Evolutionary conservation across 495 filamentous ascomycete species (phyloP), one percentile per base, ranked within the genome.

Genomic region (Xylaria acuta): DNA sequence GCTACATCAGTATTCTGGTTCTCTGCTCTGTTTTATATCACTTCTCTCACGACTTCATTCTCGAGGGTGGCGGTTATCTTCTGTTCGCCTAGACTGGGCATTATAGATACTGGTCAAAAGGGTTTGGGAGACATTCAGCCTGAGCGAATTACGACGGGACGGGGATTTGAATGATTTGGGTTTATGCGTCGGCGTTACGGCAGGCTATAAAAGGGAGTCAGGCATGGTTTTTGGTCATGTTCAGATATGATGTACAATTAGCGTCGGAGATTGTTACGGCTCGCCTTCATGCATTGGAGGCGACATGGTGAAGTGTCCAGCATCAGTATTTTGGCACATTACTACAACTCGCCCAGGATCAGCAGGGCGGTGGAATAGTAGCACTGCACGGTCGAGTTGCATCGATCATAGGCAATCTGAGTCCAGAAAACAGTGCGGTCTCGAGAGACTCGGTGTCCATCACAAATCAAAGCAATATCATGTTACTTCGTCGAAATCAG

Each of bases 101-200:
- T 67, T 70, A 67, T 72, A 69, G 74, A 69, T 56, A 71, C 49
- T 70, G 70, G 74, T 56, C 69, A 72, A 75, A 77, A 75, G 77
- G 76, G 69, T 38, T 75, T 72, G 74, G 69, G 71, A 69, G 73
- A 79, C 62, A 68, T 65, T 59, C 72, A 68, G 67, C 43, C 66
- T 67, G 59, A 71, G 72, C 71, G 56, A 70, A 47, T 56, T 25
- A 71, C 32, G 63, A 66, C 60, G 63, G 53, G 12, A 12, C 22
- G 70, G 45, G 2, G 8, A n/a, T 14, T 49, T n/a, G 49, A 43
- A 41, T 64, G 18, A 51, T 47, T 38, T 72, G n/a, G 63, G 53
- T 60, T 77, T 76, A 80, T 78, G 80, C 67, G 67, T 69, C 59
- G 65, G 66, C 72, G 72, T 73, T 64, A 69, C 64, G 72, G 64